These are phyloP conservation scores for Neonothopanus nambi DNA, from an alignment of 1,284 basidiomycete genomes.

Conservation along the genomic window DNA sequence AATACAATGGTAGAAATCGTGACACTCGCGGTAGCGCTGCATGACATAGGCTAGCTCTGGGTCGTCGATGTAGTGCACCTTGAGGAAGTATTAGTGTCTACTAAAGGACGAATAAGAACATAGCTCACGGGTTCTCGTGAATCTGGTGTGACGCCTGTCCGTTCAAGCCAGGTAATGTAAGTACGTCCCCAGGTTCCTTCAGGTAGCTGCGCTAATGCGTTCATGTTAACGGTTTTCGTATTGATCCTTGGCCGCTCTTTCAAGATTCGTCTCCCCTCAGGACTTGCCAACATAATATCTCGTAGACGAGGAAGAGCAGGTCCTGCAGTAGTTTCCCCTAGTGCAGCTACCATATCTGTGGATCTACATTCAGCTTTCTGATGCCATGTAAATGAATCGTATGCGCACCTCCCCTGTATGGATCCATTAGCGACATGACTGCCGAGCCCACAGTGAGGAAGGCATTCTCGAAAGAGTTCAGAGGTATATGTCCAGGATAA, in stretches of 20 bases:
- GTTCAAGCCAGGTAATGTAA: conserved; percentile 90
- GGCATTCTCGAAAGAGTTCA: conserved; percentile 80
- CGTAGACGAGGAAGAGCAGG: conserved; percentile 80
- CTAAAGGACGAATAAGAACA: conserved; percentile 9
- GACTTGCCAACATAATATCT: conserved; percentile 75
- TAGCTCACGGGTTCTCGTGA: conserved; percentile 86
- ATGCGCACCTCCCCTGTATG: conserved; percentile 79
- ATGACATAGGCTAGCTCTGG: conserved; percentile 95
- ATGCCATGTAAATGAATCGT: neutral
- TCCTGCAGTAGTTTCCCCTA: conserved; percentile 89
- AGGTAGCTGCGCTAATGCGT: conserved; percentile 62
- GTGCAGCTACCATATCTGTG: conserved; percentile 89
- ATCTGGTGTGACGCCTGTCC: conserved; percentile 93
- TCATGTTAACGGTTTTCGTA: conserved; percentile 76
- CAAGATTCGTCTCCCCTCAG: conserved; percentile 83
- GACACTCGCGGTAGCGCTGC: conserved; percentile 97
- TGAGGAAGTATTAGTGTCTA: conserved; percentile 10
- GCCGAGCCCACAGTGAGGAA: conserved; percentile 88
- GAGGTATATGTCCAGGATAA: conserved; percentile 81
- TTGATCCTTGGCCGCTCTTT: conserved; percentile 84
- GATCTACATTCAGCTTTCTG: neutral
- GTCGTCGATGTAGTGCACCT: conserved; percentile 94
- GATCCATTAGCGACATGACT: conserved; percentile 81
- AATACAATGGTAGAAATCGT: conserved; percentile 94
- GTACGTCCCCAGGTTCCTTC: conserved; percentile 86